Conservation (phyloP, 2,329 filamentous ascomycete species). For the Paraphoma sp. region DNA sequence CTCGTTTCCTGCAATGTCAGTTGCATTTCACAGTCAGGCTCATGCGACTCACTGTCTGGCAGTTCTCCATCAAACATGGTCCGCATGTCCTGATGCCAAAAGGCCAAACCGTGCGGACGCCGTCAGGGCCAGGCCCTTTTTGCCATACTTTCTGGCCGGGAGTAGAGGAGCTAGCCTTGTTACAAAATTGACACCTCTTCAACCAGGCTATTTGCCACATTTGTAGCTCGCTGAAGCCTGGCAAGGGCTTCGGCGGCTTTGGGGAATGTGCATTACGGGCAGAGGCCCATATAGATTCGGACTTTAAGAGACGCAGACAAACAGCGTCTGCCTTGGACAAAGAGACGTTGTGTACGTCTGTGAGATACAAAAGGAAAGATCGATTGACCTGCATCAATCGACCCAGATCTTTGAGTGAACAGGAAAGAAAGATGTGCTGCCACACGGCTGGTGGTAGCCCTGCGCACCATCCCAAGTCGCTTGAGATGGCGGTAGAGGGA, state of each 20-base stretch:
- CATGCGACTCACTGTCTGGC: slow-evolving; percentile 66
- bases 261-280: slow-evolving; percentile 71
- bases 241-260: slow-evolving; percentile 72
- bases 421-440: slow-evolving; percentile 73
- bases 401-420: slow-evolving; percentile 68
- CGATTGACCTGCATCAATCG: slow-evolving; percentile 72
- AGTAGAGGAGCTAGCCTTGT: slow-evolving; percentile 45
- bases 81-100: slow-evolving; percentile 73
- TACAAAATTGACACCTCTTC: slow-evolving; percentile 72
- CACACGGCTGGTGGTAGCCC: slow-evolving; percentile 68
- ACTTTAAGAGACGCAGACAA: slow-evolving; percentile 55
- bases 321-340: slow-evolving; percentile 37
- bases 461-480: slow-evolving; percentile 34
- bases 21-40: slow-evolving; percentile 8
- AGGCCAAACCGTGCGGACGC: slow-evolving; percentile 72
- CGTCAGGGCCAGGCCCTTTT: slow-evolving; percentile 66
- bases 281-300: slow-evolving; percentile 73
- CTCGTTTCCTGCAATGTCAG: slow-evolving; percentile 68
- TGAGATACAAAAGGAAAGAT: slow-evolving; percentile 63
- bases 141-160: slow-evolving; percentile 57
- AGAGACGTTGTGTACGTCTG: slow-evolving; percentile 43
- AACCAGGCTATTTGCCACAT: slow-evolving; percentile 78
- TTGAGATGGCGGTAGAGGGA: slow-evolving; percentile 13
- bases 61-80: slow-evolving; percentile 65
- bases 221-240: slow-evolving; percentile 69